Percentiles rank a stretch among this genome's conserved stretches.
These are phyloP conservation scores for Furcasterigmium furcatum DNA, from an alignment of 2,329 filamentous ascomycete species.

Conservation along the genomic window DNA sequence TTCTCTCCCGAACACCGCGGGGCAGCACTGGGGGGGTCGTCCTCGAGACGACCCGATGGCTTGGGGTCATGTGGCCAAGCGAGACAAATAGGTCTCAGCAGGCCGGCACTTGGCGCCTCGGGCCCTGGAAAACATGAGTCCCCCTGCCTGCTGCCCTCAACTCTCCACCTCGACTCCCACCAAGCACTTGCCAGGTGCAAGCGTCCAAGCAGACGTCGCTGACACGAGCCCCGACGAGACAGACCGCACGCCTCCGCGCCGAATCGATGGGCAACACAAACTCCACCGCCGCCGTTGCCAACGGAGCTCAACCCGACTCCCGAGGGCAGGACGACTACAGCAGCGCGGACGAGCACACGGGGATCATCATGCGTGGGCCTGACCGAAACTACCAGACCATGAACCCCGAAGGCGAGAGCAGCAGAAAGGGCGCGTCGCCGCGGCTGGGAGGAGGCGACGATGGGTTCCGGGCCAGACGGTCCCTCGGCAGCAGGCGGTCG, in stretches of 20 bases:
- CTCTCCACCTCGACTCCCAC: too few relatives aligned
- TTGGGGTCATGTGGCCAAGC: too few relatives aligned
- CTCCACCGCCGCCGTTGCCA: constrained; percentile 14
- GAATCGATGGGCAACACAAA: constrained; percentile 29
- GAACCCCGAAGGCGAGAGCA: constrained; percentile 12
- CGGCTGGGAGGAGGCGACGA: constrained; percentile 1
- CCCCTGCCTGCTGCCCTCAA: too few relatives aligned
- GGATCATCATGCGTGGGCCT: constrained; percentile 29
- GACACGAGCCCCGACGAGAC: background rate
- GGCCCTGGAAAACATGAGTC: too few relatives aligned
- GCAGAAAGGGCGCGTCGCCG: constrained; percentile 11
- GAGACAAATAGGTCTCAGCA: too few relatives aligned
- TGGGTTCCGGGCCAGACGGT: constrained; percentile 7
- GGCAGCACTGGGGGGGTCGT: too few relatives aligned
- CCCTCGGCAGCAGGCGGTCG: constrained; percentile 8
- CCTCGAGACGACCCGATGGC: too few relatives aligned
- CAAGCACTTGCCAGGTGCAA: too few relatives aligned
- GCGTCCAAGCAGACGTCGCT: too few relatives aligned
- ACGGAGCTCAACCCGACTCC: constrained; percentile 6
- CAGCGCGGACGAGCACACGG: constrained; percentile 36
- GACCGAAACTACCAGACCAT: constrained; percentile 37
- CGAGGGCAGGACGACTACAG: constrained; percentile 15
- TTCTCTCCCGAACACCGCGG: too few relatives aligned
- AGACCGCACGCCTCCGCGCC: constrained; percentile 41
- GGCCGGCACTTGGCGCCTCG: too few relatives aligned